Percentiles rank a stretch among this genome's conserved stretches.
Evolutionary conservation across 1,284 basidiomycete species (phyloP).

Genomic region (Filobasidium uniguttulatum): DNA sequence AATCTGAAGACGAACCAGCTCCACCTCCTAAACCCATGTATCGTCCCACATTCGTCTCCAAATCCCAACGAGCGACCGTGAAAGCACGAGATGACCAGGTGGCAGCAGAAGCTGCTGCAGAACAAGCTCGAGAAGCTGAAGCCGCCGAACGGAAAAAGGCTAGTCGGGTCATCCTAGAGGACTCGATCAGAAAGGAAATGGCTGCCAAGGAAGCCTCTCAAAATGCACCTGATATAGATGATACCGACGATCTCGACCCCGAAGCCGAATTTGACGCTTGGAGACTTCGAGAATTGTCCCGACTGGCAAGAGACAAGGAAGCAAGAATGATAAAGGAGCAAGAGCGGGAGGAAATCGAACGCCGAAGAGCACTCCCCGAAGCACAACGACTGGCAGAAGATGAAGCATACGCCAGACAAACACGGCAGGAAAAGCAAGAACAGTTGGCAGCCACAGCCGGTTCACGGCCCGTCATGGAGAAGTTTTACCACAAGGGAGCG

Average conservation of each 20-base stretch:
- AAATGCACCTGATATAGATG: constrained; percentile 73
- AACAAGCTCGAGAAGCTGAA: constrained; percentile 8
- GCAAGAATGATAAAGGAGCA: constrained; percentile 60
- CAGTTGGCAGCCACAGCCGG: constrained; percentile 65
- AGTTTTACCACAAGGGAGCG: constrained; percentile 98
- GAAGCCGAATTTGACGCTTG: constrained; percentile 87
- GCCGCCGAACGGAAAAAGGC: constrained; percentile 18
- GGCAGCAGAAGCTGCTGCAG: constrained; percentile 2
- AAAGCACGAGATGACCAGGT: constrained; percentile 17
- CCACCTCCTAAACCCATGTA: constrained; percentile 32
- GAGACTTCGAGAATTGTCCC: constrained; percentile 77
- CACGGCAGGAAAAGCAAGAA: constrained; percentile 50
- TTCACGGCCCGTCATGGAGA: constrained; percentile 83
- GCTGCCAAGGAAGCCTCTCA: constrained; percentile 60
- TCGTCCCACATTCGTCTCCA: constrained; percentile 33
- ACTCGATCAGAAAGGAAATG: constrained; percentile 34
- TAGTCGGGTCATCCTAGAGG: constrained; percentile 33
- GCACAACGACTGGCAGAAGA: constrained; percentile 82
- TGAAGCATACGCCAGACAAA: constrained; percentile 63
- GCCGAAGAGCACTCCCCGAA: constrained; percentile 79
- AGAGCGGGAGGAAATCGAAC: constrained; percentile 78
- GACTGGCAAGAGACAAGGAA: constrained; percentile 84
- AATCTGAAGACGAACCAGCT: constrained; percentile 17
- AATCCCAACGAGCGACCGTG: constrained; percentile 29
- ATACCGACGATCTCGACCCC: constrained; percentile 86